Evolutionary conservation across 495 filamentous ascomycete species (phyloP), one percentile per base, ranked within the genome.

Genomic region (Saxophila tyrrhenica): DNA sequence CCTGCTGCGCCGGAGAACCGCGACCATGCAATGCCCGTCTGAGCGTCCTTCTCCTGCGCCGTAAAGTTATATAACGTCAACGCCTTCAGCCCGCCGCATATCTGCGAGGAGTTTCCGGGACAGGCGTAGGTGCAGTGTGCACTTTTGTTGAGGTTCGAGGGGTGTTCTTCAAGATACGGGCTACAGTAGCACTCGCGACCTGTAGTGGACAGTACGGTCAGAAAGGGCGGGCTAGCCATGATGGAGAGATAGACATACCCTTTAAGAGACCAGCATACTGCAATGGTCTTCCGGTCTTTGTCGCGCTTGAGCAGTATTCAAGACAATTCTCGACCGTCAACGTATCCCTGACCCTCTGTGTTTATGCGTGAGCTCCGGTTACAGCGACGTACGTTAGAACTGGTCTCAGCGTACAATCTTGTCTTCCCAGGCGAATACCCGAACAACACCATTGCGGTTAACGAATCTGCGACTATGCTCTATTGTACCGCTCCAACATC

Each of bases 401-500:
- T n/a, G n/a, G n/a, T n/a, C n/a, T n/a, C n/a, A n/a, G n/a, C n/a
- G n/a, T n/a, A n/a, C n/a, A n/a, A n/a, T n/a, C n/a, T n/a, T n/a
- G n/a, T n/a, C n/a, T n/a, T n/a, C n/a, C n/a, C n/a, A n/a, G n/a
- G n/a, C n/a, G n/a, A n/a, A n/a, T n/a, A n/a, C n/a, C n/a, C n/a
- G n/a, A n/a, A n/a, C n/a, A n/a, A n/a, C n/a, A n/a, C n/a, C n/a
- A n/a, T n/a, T n/a, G n/a, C n/a, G n/a, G n/a, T n/a, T n/a, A n/a
- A n/a, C n/a, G n/a, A n/a, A n/a, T n/a, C n/a, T n/a, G n/a, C n/a
- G n/a, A n/a, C n/a, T n/a, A n/a, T n/a, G n/a, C n/a, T n/a, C n/a
- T n/a, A n/a, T n/a, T n/a, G 67, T 70, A 35, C 68, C 67, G 39
- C 68, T 68, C 55, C 65, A 70, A 47, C 67, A 70, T 21, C 67